Evolutionary conservation across 2,329 filamentous ascomycete species (phyloP).

Genomic region (Sporothrix variecibatus): DNA sequence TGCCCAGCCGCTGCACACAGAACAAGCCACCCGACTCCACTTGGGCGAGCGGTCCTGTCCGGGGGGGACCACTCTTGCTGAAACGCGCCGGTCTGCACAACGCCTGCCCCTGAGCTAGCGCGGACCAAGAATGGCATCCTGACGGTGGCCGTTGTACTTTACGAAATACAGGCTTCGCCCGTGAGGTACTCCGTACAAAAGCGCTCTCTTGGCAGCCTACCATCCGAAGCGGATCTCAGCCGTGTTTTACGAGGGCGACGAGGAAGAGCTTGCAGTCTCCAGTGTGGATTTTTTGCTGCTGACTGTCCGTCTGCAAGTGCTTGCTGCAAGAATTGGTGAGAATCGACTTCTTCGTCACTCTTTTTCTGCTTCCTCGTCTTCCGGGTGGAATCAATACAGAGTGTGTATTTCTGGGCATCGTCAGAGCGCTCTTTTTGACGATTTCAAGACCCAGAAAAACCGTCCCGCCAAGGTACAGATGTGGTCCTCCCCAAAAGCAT

Average conservation of each 20-base stretch:
- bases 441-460: neutral
- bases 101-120: constrained; percentile 29
- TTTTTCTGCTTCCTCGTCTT: neutral
- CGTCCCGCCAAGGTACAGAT: neutral
- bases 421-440: neutral
- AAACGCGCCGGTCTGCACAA: constrained; percentile 30
- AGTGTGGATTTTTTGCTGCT: neutral
- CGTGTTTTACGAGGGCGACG: constrained; percentile 16
- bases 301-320: neutral
- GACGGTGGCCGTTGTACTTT: neutral
- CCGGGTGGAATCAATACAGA: neutral
- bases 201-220: neutral
- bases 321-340: too few species aligned
- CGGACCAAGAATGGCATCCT: constrained; percentile 18
- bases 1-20: constrained; percentile 12
- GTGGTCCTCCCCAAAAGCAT: neutral
- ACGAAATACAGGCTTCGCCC: neutral
- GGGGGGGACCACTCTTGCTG: constrained; percentile 24
- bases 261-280: neutral
- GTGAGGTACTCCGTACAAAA: neutral
- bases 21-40: constrained; percentile 21
- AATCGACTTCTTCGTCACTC: neutral
- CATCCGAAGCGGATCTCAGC: constrained; percentile 18
- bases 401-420: neutral
- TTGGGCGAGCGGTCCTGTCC: constrained; percentile 21